Evolutionary conservation across 2,329 filamentous ascomycete genomes (phyloP).

Genomic region (Beauveria pseudobassiana): DNA sequence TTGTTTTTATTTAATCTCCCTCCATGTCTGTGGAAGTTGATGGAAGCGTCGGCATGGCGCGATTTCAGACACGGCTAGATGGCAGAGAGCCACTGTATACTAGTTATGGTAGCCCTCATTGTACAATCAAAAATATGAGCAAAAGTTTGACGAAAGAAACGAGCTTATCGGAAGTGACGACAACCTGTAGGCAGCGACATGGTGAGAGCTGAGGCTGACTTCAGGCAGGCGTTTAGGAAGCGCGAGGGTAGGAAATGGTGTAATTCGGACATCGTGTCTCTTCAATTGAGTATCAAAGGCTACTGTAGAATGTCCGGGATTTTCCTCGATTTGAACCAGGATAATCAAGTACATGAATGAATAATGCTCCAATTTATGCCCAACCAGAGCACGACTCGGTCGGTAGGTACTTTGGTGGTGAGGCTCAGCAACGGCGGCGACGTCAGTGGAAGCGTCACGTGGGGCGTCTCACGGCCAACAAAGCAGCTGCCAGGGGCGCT

Average conservation of each 20-base stretch:
- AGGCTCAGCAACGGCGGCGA: constrained; percentile 8
- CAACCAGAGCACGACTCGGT: neutral
- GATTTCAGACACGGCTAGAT: neutral
- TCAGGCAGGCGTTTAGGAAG: neutral
- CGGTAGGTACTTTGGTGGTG: neutral
- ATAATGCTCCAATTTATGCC: neutral
- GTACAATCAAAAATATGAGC: constrained; percentile 22
- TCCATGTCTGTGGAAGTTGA: constrained; percentile 10
- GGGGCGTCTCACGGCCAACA: constrained; percentile 24
- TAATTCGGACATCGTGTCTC: too few species aligned
- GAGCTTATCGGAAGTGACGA: neutral
- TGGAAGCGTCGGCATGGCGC: constrained; percentile 3
- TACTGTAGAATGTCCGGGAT: too few species aligned
- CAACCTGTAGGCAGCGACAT: neutral
- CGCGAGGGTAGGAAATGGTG: neutral
- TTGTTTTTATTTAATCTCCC: constrained; percentile 16
- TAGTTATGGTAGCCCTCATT: constrained; percentile 23
- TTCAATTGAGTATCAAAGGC: neutral
- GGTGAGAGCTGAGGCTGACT: neutral
- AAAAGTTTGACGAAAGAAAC: constrained; percentile 9
- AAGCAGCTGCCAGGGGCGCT: neutral
- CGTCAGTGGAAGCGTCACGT: constrained; percentile 22
- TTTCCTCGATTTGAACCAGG: too few species aligned
- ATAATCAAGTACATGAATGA: neutral
- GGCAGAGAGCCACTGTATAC: constrained; percentile 21